Base-by-base conservation (phyloP, 495 filamentous ascomycete genomes). In the Cryomyces minteri region DNA sequence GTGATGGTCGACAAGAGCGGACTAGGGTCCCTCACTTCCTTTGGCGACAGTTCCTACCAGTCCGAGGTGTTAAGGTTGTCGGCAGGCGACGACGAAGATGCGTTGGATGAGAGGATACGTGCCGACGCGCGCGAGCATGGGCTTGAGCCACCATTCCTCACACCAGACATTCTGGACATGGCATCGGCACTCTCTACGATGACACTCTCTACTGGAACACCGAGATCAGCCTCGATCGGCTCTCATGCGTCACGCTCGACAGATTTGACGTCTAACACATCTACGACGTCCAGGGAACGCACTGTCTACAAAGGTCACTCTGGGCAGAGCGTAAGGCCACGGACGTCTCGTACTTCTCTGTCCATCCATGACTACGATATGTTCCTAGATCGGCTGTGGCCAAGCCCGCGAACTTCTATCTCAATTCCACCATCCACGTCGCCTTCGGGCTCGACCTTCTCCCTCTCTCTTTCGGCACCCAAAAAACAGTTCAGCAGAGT, bases 401-500 rank as follows among this genome's bases (percentile, higher is more conserved):
- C 41, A 6, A 18, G 43, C 18, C 42, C 29, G n/a, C 10, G 48
- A n/a, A 33, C 40, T 8, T 41, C 45, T 34, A 33, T 49, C 0
- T 43, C 48, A 4, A 47, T 43, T 9, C 47, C 54, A 11, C 51
- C 51, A 6, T 45, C 54, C 4, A 31, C 45, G 0, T 51, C 54
- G 39, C 54, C 54, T 5, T 41, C 52, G n/a, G 47, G 47, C 12
- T 57, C 54, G 4, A 39, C 51, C 10, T 43, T 43, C 9, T 57
- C 52, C 33, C 39, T 57, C 6, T 46, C 51, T 0, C 34, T 54
- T 3, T 43, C 36, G 6, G 34, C 46, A n/a, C 45, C 51, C 3
- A 54, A 50, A 48, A 51, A 40, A 31, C 45, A 46, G 14, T 54
- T 52, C 39, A 40, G 51, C 25, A 46, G 38, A n/a, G 44, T 54